phyloP scores from a whole-genome alignment of 2,329 filamentous ascomycete species.

The Epichloe gansuensis region DNA sequence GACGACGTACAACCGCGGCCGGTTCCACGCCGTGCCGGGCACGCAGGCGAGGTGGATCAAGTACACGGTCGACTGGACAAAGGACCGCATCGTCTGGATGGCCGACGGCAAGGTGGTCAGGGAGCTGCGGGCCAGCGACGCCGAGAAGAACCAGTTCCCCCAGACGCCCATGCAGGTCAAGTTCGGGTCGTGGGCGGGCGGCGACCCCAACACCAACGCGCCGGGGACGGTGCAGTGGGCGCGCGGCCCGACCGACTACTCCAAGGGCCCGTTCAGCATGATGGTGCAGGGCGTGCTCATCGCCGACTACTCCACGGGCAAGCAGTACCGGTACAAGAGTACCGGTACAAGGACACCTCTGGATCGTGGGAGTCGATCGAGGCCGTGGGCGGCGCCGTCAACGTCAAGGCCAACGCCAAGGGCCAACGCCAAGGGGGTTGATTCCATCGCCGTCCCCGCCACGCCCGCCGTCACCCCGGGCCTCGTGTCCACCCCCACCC shows the following conservation, averaged over 20 bases:
- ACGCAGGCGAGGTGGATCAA: constrained; percentile 70
- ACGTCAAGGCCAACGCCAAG: constrained; percentile 47
- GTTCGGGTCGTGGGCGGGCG: constrained; percentile 84
- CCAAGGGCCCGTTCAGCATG: constrained; percentile 76
- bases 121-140: constrained; percentile 55
- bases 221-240: constrained; percentile 84
- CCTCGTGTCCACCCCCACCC: constrained; percentile 52
- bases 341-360: constrained; percentile 65
- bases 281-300: constrained; percentile 61
- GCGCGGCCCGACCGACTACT: constrained; percentile 73
- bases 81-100: constrained; percentile 72
- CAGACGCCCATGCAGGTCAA: constrained; percentile 94
- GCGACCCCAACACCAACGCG: constrained; percentile 61
- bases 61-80: constrained; percentile 87
- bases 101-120: constrained; percentile 69
- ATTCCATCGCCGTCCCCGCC: constrained; percentile 43
- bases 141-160: constrained; percentile 66
- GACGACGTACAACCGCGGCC: constrained; percentile 73
- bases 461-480: constrained; percentile 48
- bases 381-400: constrained; percentile 65
- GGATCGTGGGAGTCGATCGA: constrained; percentile 74
- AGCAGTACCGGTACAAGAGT: constrained; percentile 71
- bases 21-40: constrained; percentile 54
- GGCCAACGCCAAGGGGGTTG: constrained; percentile 25
- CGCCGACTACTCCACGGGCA: constrained; percentile 87